phyloP scores from a whole-genome alignment of 2,329 filamentous ascomycete genomes.

The Decorospora gaudefroyi region DNA sequence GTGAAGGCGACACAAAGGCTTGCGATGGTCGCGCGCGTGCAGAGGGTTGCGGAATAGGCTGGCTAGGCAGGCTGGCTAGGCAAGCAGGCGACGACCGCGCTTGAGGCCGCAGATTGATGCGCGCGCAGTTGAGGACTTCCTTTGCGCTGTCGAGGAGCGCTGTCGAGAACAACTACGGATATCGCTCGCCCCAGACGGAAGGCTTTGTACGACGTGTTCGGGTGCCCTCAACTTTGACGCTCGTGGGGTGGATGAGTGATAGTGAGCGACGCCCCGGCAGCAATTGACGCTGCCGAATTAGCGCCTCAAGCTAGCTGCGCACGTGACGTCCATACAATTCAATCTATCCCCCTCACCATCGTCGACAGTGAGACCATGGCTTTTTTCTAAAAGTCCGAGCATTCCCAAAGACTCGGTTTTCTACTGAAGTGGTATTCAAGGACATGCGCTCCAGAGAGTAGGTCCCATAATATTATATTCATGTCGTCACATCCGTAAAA shows the following conservation, averaged over 20 bases:
- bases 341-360: no score
- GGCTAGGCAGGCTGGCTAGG: slow-evolving; percentile 34
- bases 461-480: no score
- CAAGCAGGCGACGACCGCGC: slow-evolving; percentile 39
- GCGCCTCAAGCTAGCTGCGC: slow-evolving; percentile 14
- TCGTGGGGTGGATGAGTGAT: slow-evolving; percentile 41
- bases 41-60: slow-evolving; percentile 24
- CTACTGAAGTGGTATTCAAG: no score
- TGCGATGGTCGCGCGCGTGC: slow-evolving; percentile 29
- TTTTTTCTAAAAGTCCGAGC: no score
- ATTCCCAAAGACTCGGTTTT: no score
- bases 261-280: slow-evolving; percentile 17
- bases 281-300: slow-evolving; percentile 19
- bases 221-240: slow-evolving; percentile 38
- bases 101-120: slow-evolving; percentile 32
- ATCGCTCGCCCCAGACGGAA: slow-evolving; percentile 26
- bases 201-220: slow-evolving; percentile 41
- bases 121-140: slow-evolving; percentile 34
- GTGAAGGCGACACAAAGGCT: slow-evolving; percentile 20
- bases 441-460: no score
- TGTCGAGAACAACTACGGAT: slow-evolving; percentile 29
- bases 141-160: slow-evolving; percentile 31
- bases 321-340: no score
- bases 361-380: no score
- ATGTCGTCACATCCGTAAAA: no score